Conservation (phyloP, 805 yeast genomes). For the Metahyphopichia silvanorum region DNA sequence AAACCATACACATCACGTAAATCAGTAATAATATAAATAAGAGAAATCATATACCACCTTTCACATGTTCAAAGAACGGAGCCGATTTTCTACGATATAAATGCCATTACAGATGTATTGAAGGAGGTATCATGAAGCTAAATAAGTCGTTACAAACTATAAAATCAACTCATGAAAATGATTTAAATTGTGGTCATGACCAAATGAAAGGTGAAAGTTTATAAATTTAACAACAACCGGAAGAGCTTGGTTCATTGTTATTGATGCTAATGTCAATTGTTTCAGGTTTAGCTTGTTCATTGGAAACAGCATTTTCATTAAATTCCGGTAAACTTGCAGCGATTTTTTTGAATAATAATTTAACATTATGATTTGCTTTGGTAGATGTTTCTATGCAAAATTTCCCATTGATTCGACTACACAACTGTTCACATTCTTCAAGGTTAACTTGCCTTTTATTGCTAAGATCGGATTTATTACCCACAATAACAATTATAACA, state of each 20-base stretch:
- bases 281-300: conserved; percentile 24
- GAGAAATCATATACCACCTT: too few relatives aligned
- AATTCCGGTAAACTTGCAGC: conserved; percentile 91
- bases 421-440: conserved; percentile 81
- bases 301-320: conserved; percentile 12
- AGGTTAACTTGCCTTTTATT: conserved; percentile 78
- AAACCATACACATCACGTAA: too few relatives aligned
- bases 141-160: too few relatives aligned
- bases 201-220: not conserved
- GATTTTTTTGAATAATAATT: conserved; percentile 80
- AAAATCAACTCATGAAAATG: too few relatives aligned
- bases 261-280: conserved; percentile 39
- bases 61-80: too few relatives aligned
- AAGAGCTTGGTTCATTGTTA: conserved; percentile 9
- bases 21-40: too few relatives aligned
- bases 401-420: conserved; percentile 68
- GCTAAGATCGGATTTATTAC: conserved; percentile 81
- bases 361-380: conserved; percentile 92
- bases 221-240: conserved; percentile 19
- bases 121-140: too few relatives aligned
- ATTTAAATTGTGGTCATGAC: too few relatives aligned
- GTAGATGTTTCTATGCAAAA: conserved; percentile 91
- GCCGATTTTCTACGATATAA: too few relatives aligned
- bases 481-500: conserved; percentile 86
- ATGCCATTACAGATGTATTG: too few relatives aligned